phyloP scores from a whole-genome alignment of 2,329 filamentous ascomycete genomes.

The Colletotrichum liaoningense region DNA sequence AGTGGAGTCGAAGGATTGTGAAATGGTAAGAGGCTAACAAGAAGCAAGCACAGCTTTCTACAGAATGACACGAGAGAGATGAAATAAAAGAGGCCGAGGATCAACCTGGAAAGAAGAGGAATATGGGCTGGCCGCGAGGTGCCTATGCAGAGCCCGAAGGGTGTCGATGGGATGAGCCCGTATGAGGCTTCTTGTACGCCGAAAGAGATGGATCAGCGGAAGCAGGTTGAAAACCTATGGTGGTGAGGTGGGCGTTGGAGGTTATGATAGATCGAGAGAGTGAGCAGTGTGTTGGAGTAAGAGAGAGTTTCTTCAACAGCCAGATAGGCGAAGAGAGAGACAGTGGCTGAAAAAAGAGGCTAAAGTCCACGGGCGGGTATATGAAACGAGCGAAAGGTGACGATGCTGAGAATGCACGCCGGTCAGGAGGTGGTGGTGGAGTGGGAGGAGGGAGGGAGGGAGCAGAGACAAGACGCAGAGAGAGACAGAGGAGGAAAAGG shows the following conservation, averaged over 20 bases:
- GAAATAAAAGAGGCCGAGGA: slow-evolving; percentile 61
- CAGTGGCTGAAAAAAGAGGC: slow-evolving; percentile 38
- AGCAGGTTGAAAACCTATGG: slow-evolving; percentile 7
- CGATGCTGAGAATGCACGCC: slow-evolving; percentile 36
- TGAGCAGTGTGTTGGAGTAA: slow-evolving; percentile 9
- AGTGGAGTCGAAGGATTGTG: slow-evolving; percentile 14
- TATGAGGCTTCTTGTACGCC: slow-evolving; percentile 12
- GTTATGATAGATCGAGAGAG: slow-evolving; percentile 32
- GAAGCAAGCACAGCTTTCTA: slow-evolving; percentile 37
- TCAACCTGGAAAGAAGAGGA: slow-evolving; percentile 68
- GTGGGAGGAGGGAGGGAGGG: slow-evolving; percentile 28
- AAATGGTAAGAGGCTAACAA: slow-evolving; percentile 19
- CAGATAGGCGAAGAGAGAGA: slow-evolving; percentile 36
- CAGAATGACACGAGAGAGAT: slow-evolving; percentile 34
- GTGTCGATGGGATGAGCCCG: slow-evolving; percentile 25
- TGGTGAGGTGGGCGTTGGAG: slow-evolving; percentile 2
- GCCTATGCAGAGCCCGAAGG: slow-evolving; percentile 38
- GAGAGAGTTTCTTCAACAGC: slow-evolving; percentile 36
- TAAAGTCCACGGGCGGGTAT: slow-evolving; percentile 38
- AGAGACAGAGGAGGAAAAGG: slow-evolving; percentile 32
- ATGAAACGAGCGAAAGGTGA: slow-evolving; percentile 42
- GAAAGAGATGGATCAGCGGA: slow-evolving; percentile 17
- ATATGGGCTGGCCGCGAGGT: slow-evolving; percentile 36
- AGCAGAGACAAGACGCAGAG: slow-evolving; percentile 23
- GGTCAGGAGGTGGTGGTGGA: slow-evolving; percentile 34